Conservation (phyloP, 345 rosid genomes). For the Bretschneidera sinensis region DNA sequence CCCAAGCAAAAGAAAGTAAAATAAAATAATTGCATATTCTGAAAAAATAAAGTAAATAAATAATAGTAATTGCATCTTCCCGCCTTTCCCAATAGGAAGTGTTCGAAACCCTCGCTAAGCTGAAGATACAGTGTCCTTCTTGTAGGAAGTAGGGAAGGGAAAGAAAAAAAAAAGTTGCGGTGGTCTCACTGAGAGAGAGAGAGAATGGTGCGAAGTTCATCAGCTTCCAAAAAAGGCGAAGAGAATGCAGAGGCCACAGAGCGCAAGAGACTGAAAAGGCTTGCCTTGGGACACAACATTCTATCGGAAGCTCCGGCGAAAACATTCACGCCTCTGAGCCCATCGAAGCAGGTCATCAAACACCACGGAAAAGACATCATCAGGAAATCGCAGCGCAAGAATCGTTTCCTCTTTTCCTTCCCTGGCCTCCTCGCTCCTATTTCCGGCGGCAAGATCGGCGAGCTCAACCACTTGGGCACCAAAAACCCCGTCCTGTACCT, state of each 20-base stretch:
- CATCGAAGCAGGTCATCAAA: conserved; percentile 57
- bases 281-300: conserved; percentile 38
- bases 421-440: conserved; percentile 68
- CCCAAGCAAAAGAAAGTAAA: too few species aligned
- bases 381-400: conserved; percentile 78
- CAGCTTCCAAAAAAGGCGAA: conserved; percentile 16
- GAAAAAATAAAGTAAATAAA: neutral
- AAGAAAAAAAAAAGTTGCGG: too few species aligned
- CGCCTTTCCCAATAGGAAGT: conserved; percentile 7
- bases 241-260: conserved; percentile 38
- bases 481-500: conserved; percentile 88
- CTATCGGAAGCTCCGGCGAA: conserved; percentile 45
- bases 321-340: conserved; percentile 34
- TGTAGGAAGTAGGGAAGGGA: too few species aligned
- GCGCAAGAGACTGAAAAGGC: conserved; percentile 48
- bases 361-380: conserved; percentile 80
- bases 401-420: conserved; percentile 64
- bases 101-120: too few species aligned
- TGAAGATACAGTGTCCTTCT: too few species aligned
- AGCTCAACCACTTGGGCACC: conserved; percentile 66
- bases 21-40: neutral
- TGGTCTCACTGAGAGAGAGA: too few species aligned
- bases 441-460: conserved; percentile 77
- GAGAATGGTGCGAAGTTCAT: conserved; percentile 32
- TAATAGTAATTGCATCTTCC: conserved; percentile 11